phyloP scores from a whole-genome alignment of 331 rosid species.

The Pyrus hybrid region DNA sequence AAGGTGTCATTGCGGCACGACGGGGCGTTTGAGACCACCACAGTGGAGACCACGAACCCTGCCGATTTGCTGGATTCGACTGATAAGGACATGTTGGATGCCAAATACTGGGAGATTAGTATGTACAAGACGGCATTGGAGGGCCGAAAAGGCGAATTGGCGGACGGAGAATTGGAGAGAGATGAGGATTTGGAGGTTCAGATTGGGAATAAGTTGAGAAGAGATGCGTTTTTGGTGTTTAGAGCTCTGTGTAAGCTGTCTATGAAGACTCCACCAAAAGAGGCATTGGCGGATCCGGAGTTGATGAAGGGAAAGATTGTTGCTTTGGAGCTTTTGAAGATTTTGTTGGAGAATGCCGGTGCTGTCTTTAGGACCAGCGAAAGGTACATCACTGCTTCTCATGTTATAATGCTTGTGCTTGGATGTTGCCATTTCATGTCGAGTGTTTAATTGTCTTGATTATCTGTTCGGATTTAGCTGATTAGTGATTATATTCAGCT shows the following conservation, averaged over 20 bases:
- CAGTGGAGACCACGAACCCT: conserved; percentile 92
- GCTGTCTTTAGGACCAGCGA: conserved; percentile 98
- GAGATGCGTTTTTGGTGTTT: conserved; percentile 94
- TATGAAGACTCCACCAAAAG: conserved; percentile 95
- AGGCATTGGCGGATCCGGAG: conserved; percentile 77
- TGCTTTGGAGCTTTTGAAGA: conserved; percentile 89
- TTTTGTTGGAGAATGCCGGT: conserved; percentile 94
- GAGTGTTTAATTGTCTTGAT: not conserved
- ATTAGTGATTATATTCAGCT: not conserved
- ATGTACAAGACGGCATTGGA: conserved; percentile 98
- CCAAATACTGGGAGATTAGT: conserved; percentile 98
- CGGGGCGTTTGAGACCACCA: conserved; percentile 89
- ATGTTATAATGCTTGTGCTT: not conserved
- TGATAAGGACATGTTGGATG: conserved; percentile 98
- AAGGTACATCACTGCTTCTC: conserved; percentile 39
- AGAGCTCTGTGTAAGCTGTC: conserved; percentile 96
- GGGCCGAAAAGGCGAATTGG: conserved; percentile 89
- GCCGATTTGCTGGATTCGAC: conserved; percentile 96
- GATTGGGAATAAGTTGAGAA: conserved; percentile 91
- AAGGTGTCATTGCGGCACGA: conserved; percentile 64
- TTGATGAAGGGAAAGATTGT: conserved; percentile 95
- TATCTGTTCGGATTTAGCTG: not conserved
- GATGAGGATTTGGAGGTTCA: conserved; percentile 99
- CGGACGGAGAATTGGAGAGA: conserved; percentile 81
- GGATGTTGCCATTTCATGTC: not conserved